phyloP scores from a whole-genome alignment of 768 basidiomycete species.

The Lanmaoa rubissima region DNA sequence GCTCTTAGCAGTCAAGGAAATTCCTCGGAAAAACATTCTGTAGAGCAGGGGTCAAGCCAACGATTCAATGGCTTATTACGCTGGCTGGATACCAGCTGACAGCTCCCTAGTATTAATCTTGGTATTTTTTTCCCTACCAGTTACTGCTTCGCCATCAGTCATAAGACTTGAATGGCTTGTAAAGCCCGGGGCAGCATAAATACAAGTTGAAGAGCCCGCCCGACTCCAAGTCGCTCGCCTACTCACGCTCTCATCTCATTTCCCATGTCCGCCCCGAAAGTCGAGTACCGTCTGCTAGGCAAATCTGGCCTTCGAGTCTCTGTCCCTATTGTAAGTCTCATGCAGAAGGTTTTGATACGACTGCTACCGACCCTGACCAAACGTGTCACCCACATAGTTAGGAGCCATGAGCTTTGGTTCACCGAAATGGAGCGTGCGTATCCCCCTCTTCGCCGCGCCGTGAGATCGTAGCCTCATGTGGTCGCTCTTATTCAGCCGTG shows the following conservation, averaged over 20 bases:
- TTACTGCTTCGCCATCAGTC: not conserved
- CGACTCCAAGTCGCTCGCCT: not conserved
- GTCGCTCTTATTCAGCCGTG: constrained; percentile 15
- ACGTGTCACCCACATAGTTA: constrained; percentile 10
- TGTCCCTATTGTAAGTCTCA: constrained; percentile 32
- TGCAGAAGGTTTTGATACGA: not conserved
- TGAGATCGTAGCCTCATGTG: not conserved
- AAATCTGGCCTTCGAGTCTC: constrained; percentile 32
- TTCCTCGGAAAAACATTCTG: not conserved
- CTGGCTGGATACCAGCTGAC: not conserved
- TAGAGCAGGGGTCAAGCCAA: not conserved
- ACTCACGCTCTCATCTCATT: not conserved
- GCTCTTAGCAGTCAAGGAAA: not conserved
- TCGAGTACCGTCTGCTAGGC: constrained; percentile 27
- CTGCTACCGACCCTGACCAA: not conserved
- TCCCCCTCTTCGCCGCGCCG: not conserved
- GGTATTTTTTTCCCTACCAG: not conserved
- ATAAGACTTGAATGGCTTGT: not conserved
- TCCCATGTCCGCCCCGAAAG: constrained; percentile 8
- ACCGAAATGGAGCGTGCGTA: constrained; percentile 29
- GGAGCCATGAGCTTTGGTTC: constrained; percentile 30
- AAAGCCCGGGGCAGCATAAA: not conserved
- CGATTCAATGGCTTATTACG: not conserved
- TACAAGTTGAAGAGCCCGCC: not conserved
- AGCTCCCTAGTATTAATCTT: not conserved